A percentile compares a stretch with the other conserved stretches of the same genome.
Evolutionary conservation across 2,329 filamentous ascomycete species (phyloP).

Genomic region (Scortechinia acanthostroma): DNA sequence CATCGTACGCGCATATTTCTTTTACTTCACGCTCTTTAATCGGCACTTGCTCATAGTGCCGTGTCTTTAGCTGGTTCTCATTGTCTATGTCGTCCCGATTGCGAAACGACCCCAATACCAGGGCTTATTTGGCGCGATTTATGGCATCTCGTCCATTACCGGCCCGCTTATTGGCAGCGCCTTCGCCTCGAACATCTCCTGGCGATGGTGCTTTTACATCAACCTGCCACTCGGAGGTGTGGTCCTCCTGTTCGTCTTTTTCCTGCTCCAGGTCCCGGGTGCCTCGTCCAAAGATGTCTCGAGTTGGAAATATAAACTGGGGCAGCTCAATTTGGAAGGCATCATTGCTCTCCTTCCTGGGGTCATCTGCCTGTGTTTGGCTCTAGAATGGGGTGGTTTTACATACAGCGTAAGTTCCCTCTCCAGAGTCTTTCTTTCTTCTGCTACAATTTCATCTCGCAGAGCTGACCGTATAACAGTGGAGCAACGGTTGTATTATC

Average conservation of each 20-base stretch:
- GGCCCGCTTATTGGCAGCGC: slow-evolving; percentile 16
- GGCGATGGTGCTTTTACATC: slow-evolving; percentile 13
- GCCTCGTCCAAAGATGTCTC: not conserved
- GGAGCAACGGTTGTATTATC: not conserved
- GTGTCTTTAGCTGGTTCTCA: slow-evolving; percentile 11
- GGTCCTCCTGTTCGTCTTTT: not conserved
- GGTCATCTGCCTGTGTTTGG: not conserved
- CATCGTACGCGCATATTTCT: slow-evolving; percentile 6
- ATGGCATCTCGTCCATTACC: slow-evolving; percentile 21
- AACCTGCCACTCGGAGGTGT: slow-evolving; percentile 4
- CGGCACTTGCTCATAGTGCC: too few relatives aligned
- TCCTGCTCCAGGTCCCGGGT: not conserved
- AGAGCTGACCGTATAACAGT: too few relatives aligned
- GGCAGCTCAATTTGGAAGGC: not conserved
- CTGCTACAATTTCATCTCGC: not conserved
- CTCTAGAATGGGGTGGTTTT: not conserved
- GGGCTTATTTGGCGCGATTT: slow-evolving; percentile 28
- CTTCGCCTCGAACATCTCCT: slow-evolving; percentile 14
- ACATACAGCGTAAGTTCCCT: not conserved
- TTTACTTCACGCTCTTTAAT: not conserved
- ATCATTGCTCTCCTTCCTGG: not conserved
- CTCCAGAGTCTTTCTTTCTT: not conserved
- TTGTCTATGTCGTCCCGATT: slow-evolving; percentile 22
- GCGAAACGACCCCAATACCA: slow-evolving; percentile 30
- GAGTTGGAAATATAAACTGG: not conserved